Base-by-base conservation (phyloP, 2,329 filamentous ascomycete genomes). In the Blastomyces parvus region DNA sequence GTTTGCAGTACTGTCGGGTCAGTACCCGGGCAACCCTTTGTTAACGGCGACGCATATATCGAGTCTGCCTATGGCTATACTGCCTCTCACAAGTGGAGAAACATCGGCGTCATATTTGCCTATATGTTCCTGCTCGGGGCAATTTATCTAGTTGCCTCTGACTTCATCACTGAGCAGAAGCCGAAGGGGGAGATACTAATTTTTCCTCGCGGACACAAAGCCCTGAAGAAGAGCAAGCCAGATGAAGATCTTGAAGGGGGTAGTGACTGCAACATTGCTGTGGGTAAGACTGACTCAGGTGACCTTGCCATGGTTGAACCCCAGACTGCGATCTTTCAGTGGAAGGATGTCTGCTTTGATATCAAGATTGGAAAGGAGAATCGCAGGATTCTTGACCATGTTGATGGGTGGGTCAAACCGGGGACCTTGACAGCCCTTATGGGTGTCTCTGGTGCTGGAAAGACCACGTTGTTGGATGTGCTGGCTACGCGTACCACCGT, bases 361-460 rank as follows among this genome's bases (percentile, higher is more conserved):
- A 88, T 91, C 72, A 84, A 85, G 69, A 91, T 96, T 77, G 94
- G 94, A 69, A 78, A 82, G 1, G 84, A 91, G 25, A 85, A 87
- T 52, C 48, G 48, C 25, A 22, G 53, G 27, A 88, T 97, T 70
- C 79, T 97, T 64, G 88, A 96, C 70, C 81, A 93, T 66, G 89
- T 96, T 17, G 89, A 95, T 70, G 92, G 92, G 44, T 96, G 90
- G 89, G 91, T 96, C 64, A 94, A 95, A 76, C 92, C 92, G 2
- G 92, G 92, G 64, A 96, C 90, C 17, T 75, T 95, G 61, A 96
- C 91, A 11, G 91, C 90, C 42, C 81, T 96, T 1, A 96, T 96
- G 91, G 83, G 91, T 78, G 90, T 92, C 6, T 91, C 88, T 33
- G 91, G 92, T 68, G 92, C 92, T 22, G 92, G 92, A 64, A 97